Evolutionary conservation across 208 protist genomes (phyloP).

Genomic region (Herpetomonas muscarum): DNA sequence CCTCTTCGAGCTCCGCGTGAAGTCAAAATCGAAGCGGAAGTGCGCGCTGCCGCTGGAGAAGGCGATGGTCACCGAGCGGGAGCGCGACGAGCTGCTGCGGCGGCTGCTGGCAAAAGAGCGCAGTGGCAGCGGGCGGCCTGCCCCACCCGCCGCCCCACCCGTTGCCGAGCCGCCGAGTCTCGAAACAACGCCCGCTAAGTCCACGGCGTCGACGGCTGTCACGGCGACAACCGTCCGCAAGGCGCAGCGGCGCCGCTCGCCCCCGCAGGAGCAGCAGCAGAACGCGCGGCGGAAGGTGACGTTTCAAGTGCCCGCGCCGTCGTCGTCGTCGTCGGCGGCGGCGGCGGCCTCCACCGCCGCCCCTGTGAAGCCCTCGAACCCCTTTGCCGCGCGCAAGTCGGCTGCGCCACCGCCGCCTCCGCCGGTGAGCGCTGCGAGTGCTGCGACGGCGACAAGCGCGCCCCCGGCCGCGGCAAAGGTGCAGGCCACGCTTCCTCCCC

Average conservation of each 20-base stretch:
- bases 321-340: not conserved
- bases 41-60: constrained; percentile 72
- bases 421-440: too few species aligned
- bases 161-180: not conserved
- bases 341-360: not conserved
- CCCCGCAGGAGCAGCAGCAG: not conserved
- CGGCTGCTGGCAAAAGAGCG: constrained; percentile 42
- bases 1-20: constrained; percentile 67
- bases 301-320: too few species aligned
- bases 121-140: not conserved
- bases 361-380: not conserved
- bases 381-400: not conserved
- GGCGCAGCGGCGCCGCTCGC: not conserved
- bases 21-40: constrained; percentile 47
- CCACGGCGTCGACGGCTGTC: not conserved
- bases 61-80: constrained; percentile 44
- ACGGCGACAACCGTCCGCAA: not conserved
- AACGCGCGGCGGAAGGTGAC: too few species aligned
- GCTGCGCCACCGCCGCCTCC: not conserved
- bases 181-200: not conserved
- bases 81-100: constrained; percentile 68
- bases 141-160: not conserved
- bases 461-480: not conserved
- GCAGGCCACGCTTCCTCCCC: not conserved
- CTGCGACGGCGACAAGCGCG: not conserved